phyloP scores from a whole-genome alignment of 176 grass and related monocot genomes.

The Oryza glumipatula region DNA sequence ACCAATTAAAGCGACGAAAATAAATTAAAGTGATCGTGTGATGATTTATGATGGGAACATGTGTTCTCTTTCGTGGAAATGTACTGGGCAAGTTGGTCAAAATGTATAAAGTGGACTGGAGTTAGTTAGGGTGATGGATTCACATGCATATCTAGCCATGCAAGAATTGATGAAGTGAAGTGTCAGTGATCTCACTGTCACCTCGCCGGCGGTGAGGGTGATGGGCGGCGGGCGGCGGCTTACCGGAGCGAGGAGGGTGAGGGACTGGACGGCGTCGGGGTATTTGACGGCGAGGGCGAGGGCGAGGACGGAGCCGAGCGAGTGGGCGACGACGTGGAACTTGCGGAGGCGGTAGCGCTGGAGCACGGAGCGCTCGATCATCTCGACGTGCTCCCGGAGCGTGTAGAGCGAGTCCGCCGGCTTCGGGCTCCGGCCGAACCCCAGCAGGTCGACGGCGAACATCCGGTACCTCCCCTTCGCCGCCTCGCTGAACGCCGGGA shows the following conservation, averaged over 20 bases:
- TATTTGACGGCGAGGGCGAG: slow-evolving; percentile 87
- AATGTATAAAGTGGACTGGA: neutral
- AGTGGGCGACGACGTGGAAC: slow-evolving; percentile 91
- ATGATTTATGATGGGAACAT: neutral
- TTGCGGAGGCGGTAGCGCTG: slow-evolving; percentile 52
- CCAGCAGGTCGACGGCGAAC: slow-evolving; percentile 87
- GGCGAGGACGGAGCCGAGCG: slow-evolving; percentile 81
- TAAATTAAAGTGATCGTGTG: neutral
- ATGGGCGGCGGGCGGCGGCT: neutral
- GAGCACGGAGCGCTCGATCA: slow-evolving; percentile 89
- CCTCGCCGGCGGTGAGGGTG: neutral
- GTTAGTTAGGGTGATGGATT: neutral
- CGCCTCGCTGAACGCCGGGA: slow-evolving; percentile 64
- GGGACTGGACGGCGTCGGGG: slow-evolving; percentile 67
- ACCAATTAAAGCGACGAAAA: neutral
- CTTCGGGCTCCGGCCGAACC: slow-evolving; percentile 93
- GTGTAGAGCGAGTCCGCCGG: slow-evolving; percentile 94
- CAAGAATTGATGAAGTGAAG: neutral
- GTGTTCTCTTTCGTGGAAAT: neutral
- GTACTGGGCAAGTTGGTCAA: neutral
- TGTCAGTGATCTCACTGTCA: too few species aligned
- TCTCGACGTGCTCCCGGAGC: slow-evolving; percentile 84
- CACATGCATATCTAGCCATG: neutral
- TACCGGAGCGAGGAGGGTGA: slow-evolving; percentile 86
- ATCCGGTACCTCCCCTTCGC: slow-evolving; percentile 56